Percentiles rank a stretch among this genome's conserved stretches.
These are phyloP conservation scores for Pleurotus djamor DNA, from an alignment of 768 basidiomycete species.

Conservation along the genomic window DNA sequence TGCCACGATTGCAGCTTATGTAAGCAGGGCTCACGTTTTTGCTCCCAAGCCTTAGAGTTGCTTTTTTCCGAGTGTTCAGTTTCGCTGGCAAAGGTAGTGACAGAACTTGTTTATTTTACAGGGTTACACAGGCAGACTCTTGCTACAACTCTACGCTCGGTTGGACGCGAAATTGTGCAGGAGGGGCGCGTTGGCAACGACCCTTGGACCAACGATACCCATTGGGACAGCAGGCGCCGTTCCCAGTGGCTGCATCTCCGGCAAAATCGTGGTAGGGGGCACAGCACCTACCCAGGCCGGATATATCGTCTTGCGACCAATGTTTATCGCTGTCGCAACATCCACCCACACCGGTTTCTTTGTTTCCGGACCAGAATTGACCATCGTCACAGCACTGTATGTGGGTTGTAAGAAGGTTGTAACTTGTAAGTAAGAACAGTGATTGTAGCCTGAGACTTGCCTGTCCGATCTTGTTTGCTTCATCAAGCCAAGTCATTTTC, in stretches of 20 bases:
- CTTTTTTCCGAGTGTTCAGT: not conserved
- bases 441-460: not conserved
- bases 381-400: not conserved
- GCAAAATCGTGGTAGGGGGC: conserved; percentile 1
- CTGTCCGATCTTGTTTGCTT: not conserved
- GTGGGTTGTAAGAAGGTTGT: not conserved
- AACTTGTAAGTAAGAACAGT: not conserved
- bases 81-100: not conserved
- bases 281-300: conserved; percentile 3
- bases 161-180: not conserved
- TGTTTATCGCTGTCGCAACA: conserved; percentile 3
- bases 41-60: too few species aligned
- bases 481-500: conserved; percentile 6
- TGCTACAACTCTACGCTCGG: not conserved
- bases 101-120: too few species aligned
- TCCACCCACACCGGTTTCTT: not conserved
- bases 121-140: not conserved
- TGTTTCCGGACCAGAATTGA: not conserved
- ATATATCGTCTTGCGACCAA: conserved; percentile 4
- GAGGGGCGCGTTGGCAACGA: conserved; percentile 1
- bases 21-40: not conserved
- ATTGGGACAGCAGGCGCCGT: conserved; percentile 4
- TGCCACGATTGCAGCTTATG: conserved; percentile 3
- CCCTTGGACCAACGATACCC: not conserved
- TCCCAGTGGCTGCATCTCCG: not conserved